Percentiles rank a stretch among this genome's conserved stretches.
These are phyloP conservation scores for Pisolithus orientalis DNA, from an alignment of 768 basidiomycete species.

Conservation along the genomic window DNA sequence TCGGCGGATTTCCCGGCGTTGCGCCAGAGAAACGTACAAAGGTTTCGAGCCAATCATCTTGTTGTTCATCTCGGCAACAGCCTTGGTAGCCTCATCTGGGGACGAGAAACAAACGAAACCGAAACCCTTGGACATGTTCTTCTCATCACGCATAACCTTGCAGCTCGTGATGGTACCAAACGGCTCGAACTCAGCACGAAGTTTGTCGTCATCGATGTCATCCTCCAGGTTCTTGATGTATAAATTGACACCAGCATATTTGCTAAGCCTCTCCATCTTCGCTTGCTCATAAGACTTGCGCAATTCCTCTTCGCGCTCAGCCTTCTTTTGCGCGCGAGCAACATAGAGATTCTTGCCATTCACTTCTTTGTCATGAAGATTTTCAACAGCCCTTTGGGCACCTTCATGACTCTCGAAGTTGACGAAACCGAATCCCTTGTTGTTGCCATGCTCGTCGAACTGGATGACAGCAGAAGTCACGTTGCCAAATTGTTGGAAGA, in stretches of 20 bases:
- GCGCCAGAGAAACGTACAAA: slow-evolving; percentile 96
- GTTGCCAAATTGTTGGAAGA: slow-evolving; percentile 71
- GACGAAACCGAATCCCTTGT: slow-evolving; percentile 98
- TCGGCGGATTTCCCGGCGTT: slow-evolving; percentile 95
- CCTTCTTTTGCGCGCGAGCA: slow-evolving; percentile 95
- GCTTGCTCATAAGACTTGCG: slow-evolving; percentile 91
- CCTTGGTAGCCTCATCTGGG: slow-evolving; percentile 98
- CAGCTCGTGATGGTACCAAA: slow-evolving; percentile 97
- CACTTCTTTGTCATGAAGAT: slow-evolving; percentile 78
- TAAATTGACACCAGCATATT: slow-evolving; percentile 97
- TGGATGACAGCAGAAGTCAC: slow-evolving; percentile 89
- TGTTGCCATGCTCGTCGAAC: slow-evolving; percentile 81
- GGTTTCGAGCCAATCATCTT: slow-evolving; percentile 99
- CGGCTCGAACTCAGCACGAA: slow-evolving; percentile 92
- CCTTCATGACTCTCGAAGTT: slow-evolving; percentile 93
- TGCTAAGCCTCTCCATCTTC: slow-evolving; percentile 95
- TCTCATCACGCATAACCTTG: slow-evolving; percentile 99
- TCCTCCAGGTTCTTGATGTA: slow-evolving; percentile 99
- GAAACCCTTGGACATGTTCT: slow-evolving; percentile 88
- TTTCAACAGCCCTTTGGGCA: slow-evolving; percentile 84
- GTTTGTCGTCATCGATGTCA: slow-evolving; percentile 95
- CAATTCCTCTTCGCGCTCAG: slow-evolving; percentile 95
- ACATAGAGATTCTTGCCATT: slow-evolving; percentile 91
- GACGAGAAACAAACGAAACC: slow-evolving; percentile 99
- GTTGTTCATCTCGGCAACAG: slow-evolving; percentile 99